Base-by-base conservation (phyloP, 192 early-diverging fungal genomes). In the Geranomyces variabilis region DNA sequence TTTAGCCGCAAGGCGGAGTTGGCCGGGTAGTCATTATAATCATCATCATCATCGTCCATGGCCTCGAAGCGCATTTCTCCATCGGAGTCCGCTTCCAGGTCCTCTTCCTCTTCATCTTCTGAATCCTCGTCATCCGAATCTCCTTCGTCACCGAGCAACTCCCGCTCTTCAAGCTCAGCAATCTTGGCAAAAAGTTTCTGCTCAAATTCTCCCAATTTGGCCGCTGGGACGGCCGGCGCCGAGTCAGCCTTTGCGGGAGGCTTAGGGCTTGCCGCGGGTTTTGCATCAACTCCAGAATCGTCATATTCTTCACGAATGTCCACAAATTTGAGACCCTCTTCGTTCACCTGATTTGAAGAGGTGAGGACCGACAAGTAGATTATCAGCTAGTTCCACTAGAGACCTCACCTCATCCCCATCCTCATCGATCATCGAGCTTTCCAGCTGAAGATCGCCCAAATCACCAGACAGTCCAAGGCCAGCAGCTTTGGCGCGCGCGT, bases 311-410 rank as follows among this genome's bases (percentile, higher is more conserved):
- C 91, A 8, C 81, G 77, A 63, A 93, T 93, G 26, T 93, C 92
- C 24, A 93, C 86, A 66, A 89, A 89, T 22, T 86, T 87, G 36
- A 89, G 70, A 15, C 91, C 92, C 67, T 92, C 91, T 71, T 93
- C 92, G 67, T 92, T 93, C 46, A 79, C 36, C 36, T 41, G 36
- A 10, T 7, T 41, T 19, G 31, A 67, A 56, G 19, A 68, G 71
- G 2, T 77, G 56, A 56, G 68, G 63, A 26, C 33, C 62, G 79
- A 48, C 26, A 14, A 48, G 19, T 7, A 59, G 43, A 19, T 5
- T 8, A 15, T 14, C 30, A 21, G 46, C 12, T 6, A 56, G 10
- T 70, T n/a, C n/a, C n/a, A 41, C 36, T 10, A 41, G 10, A 10
- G 36, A 41, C 10, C 36, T 3, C 36, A 41, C 72, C 48, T 70